Base-by-base conservation (phyloP, 78 protist genomes). In the Andalucia godoyi region DNA sequence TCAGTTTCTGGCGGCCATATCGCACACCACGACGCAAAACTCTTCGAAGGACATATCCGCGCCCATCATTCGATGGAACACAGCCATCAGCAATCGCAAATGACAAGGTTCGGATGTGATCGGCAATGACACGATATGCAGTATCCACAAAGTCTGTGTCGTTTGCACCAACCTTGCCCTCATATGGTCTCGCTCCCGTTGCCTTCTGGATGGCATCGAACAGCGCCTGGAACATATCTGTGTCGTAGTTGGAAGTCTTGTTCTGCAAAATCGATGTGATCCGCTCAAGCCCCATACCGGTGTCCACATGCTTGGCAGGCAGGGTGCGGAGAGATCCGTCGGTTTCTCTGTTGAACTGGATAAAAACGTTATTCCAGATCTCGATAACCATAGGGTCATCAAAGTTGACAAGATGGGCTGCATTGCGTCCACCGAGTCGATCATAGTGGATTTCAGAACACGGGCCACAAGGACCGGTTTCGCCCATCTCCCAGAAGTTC, bases 381-480 rank as follows among this genome's bases (percentile, higher is more conserved):
- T 95, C 99, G 33, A 95, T 62, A 25, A 95, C 90, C 50, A 76
- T 72, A 29, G 99, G 99, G 46, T 89, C 94, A 72, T 92, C 97
- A 41, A 38, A 42, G 87, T 94, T 94, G 41, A 93, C 92, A 32
- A 91, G 76, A 3, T 47, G n/a, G 1, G 85, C 72, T 0, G 87
- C 81, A 32, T 76, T 45, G 37, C 96, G 57, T 21, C 91, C 94
- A 0, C 88, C 96, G 42, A 95, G 73, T 49, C 93, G 86, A 75
- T 95, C 99, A 67, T 70, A 95, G 75, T 95, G 99, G 50, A 95
- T 72, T 74, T 95, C 99, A 15, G 95, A 62, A 86, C 99, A 95
- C 53, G 99, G 99, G 4, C 99, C 99, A 37, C 99, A 95, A 8
- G 99, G 99, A 21, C 97, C 94, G n/a, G 80, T 74, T 41, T 87